phyloP scores from a whole-genome alignment of 1,139 yeast species.

The Lizanozyma gosingica region DNA sequence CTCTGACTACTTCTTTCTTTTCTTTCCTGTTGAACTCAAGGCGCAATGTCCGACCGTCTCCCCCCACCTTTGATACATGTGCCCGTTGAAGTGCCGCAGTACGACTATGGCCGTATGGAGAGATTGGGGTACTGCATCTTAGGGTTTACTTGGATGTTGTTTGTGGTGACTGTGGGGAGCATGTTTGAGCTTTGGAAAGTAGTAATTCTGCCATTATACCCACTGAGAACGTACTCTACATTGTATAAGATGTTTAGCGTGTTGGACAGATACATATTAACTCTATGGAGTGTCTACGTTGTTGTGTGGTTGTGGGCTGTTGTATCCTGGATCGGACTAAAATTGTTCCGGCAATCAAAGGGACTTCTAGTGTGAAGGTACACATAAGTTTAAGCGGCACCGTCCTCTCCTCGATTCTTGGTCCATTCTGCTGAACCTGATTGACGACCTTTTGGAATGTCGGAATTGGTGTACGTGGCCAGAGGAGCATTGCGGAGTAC shows the following conservation, averaged over 20 bases:
- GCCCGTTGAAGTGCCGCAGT: not conserved
- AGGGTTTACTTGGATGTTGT: not conserved
- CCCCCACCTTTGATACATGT: not conserved
- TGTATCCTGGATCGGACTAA: constrained; percentile 70
- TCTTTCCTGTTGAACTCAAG: too few species aligned
- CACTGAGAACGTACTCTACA: not conserved
- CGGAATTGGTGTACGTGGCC: constrained; percentile 4
- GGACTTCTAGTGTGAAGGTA: constrained; percentile 23
- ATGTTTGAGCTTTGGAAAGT: not conserved
- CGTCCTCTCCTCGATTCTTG: constrained; percentile 65
- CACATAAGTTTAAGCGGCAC: too few species aligned
- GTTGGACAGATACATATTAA: not conserved
- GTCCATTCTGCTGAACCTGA: constrained; percentile 79
- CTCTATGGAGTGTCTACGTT: constrained; percentile 22
- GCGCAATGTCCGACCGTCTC: not conserved
- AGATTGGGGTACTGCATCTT: not conserved
- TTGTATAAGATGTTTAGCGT: not conserved
- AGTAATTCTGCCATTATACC: not conserved
- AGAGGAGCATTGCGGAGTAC: not conserved
- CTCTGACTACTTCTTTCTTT: too few species aligned
- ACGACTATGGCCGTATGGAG: not conserved
- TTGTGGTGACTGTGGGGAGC: not conserved
- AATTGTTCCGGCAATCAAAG: constrained; percentile 66
- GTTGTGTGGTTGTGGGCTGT: constrained; percentile 73
- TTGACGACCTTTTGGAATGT: constrained; percentile 45